Evolutionary conservation across 1,139 yeast species (phyloP).

Genomic region (Sugiyamaella grinbergsii): DNA sequence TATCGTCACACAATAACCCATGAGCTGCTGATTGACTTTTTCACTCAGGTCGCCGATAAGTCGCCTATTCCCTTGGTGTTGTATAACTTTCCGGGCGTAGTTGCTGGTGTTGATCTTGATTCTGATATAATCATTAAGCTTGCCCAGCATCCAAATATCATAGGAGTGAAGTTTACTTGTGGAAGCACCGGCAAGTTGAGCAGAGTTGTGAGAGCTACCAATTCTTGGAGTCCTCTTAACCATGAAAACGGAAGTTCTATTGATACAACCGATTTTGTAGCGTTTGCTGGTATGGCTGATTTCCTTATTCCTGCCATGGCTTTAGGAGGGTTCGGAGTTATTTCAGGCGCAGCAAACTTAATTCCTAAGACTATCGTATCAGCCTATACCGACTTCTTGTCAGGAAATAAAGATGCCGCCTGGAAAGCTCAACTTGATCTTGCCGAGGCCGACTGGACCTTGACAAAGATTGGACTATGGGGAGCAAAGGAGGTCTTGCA

Average conservation of each 20-base stretch:
- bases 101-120: constrained; percentile 54
- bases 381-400: background rate
- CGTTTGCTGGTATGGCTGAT: constrained; percentile 46
- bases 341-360: constrained; percentile 50
- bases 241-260: constrained; percentile 1
- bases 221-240: constrained; percentile 12
- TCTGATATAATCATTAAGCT: constrained; percentile 69
- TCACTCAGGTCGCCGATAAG: constrained; percentile 43
- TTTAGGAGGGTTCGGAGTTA: constrained; percentile 49
- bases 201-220: constrained; percentile 38
- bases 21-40: constrained; percentile 15
- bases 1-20: constrained; percentile 12
- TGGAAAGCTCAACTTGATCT: constrained; percentile 12
- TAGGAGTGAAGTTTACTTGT: constrained; percentile 51
- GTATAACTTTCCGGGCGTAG: constrained; percentile 52
- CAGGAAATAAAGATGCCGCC: constrained; percentile 5
- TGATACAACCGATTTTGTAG: constrained; percentile 9
- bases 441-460: constrained; percentile 17
- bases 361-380: constrained; percentile 42
- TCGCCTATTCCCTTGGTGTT: constrained; percentile 49
- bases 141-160: constrained; percentile 52
- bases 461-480: constrained; percentile 18
- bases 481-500: constrained; percentile 16
- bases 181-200: constrained; percentile 47
- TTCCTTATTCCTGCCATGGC: constrained; percentile 47